Conservation (phyloP, 768 basidiomycete species). For the Lactarius hatsudake region DNA sequence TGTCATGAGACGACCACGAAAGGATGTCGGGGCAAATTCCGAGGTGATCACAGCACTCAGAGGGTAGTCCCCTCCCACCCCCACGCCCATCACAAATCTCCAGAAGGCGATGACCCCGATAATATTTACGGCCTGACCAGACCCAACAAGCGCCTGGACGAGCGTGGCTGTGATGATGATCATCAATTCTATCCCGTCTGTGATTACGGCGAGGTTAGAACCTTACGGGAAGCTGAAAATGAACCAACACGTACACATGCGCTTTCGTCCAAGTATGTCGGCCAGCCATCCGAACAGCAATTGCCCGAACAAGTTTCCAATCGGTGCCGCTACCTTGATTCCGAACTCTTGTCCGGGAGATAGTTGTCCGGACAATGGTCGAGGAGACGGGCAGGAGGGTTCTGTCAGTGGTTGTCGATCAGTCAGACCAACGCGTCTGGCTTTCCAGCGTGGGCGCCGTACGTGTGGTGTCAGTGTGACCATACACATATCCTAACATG, state of each 20-base stretch:
- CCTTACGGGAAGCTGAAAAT: constrained; percentile 30
- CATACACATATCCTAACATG: constrained; percentile 85
- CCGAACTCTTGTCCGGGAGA: constrained; percentile 33
- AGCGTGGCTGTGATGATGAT: constrained; percentile 80
- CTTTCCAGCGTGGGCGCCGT: not conserved
- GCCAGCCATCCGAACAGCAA: constrained; percentile 46
- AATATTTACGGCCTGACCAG: constrained; percentile 63
- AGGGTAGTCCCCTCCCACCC: constrained; percentile 89
- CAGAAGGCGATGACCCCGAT: constrained; percentile 77
- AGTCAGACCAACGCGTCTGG: not conserved
- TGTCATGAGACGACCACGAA: constrained; percentile 83
- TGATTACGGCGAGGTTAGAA: not conserved
- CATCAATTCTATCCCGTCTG: constrained; percentile 71
- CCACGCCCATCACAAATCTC: constrained; percentile 81
- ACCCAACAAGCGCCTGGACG: constrained; percentile 74
- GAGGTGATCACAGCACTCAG: constrained; percentile 82
- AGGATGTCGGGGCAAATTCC: constrained; percentile 77
- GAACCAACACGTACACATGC: constrained; percentile 53
- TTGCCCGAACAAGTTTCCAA: constrained; percentile 43
- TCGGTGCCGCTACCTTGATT: constrained; percentile 42
- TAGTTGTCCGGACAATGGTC: not conserved
- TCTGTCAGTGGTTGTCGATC: not conserved
- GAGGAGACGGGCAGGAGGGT: not conserved
- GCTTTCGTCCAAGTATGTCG: constrained; percentile 42
- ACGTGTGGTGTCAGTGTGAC: constrained; percentile 30